Percentiles rank a stretch among this genome's conserved stretches.
Evolutionary conservation across 805 yeast species (phyloP).

Genomic region (Suhomyces faveliae): DNA sequence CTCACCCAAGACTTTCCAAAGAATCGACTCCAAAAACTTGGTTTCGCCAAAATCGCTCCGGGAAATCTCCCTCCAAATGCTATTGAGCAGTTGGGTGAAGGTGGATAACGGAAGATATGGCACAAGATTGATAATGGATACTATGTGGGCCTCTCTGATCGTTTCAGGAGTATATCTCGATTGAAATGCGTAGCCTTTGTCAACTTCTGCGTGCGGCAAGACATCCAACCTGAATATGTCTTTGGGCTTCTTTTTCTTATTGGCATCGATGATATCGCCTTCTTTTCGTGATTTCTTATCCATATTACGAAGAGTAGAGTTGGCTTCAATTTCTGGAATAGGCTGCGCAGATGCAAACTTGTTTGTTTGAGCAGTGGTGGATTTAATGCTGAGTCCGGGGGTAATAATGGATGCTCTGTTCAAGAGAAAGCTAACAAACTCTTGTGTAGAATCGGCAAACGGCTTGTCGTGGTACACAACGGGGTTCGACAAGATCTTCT

Average conservation of each 20-base stretch:
- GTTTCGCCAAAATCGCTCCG: slow-evolving; percentile 38
- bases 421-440: slow-evolving; percentile 44
- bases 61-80: slow-evolving; percentile 35
- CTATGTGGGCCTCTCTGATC: slow-evolving; percentile 47
- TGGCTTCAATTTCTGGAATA: slow-evolving; percentile 34
- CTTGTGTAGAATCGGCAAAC: slow-evolving; percentile 22
- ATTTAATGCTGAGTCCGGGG: slow-evolving; percentile 28
- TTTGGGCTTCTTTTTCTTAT: slow-evolving; percentile 35
- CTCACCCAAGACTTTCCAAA: slow-evolving; percentile 59
- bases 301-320: slow-evolving; percentile 32
- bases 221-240: slow-evolving; percentile 20
- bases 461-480: slow-evolving; percentile 8
- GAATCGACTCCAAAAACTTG: slow-evolving; percentile 32
- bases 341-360: slow-evolving; percentile 38
- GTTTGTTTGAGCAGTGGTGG: slow-evolving; percentile 4
- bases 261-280: slow-evolving; percentile 26
- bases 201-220: slow-evolving; percentile 8
- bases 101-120: slow-evolving; percentile 49
- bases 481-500: slow-evolving; percentile 31
- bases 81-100: slow-evolving; percentile 48
- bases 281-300: slow-evolving; percentile 17
- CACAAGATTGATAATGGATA: slow-evolving; percentile 48
- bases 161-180: slow-evolving; percentile 35
- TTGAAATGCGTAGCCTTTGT: slow-evolving; percentile 19
- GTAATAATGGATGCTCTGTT: slow-evolving; percentile 36